phyloP scores from a whole-genome alignment of 2,329 filamentous ascomycete species.

The Diaporthe sp. region DNA sequence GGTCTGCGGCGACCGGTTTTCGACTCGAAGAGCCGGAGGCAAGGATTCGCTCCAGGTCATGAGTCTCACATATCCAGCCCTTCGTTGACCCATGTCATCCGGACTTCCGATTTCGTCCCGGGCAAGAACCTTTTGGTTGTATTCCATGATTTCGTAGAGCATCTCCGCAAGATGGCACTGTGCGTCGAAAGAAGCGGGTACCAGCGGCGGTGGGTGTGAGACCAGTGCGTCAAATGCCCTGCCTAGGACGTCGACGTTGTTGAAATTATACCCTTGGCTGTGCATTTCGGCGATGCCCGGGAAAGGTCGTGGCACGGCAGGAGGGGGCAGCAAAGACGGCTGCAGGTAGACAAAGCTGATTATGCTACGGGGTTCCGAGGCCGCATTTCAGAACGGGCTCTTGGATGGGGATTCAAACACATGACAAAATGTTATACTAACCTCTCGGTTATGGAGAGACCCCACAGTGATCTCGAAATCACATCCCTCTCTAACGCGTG shows the following conservation, averaged over 20 bases:
- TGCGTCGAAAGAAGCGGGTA: not conserved
- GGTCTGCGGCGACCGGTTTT: conserved; percentile 4
- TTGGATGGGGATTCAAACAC: too few relatives aligned
- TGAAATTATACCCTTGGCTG: not conserved
- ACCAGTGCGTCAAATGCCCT: not conserved
- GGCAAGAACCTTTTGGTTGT: not conserved
- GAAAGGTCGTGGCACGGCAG: not conserved
- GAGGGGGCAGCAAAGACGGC: not conserved
- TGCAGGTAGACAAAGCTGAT: conserved; percentile 19
- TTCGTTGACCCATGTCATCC: not conserved
- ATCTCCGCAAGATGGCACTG: not conserved
- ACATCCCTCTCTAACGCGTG: not conserved
- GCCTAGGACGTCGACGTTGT: not conserved
- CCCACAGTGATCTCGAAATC: conserved; percentile 9
- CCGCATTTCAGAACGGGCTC: not conserved
- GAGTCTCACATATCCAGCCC: conserved; percentile 1
- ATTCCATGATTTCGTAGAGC: not conserved
- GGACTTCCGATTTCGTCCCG: not conserved
- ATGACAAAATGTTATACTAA: not conserved
- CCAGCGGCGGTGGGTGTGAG: not conserved
- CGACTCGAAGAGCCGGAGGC: not conserved
- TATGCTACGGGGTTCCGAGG: not conserved
- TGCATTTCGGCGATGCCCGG: not conserved
- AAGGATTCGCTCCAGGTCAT: not conserved
- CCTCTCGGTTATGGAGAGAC: not conserved